Evolutionary conservation across 2,329 filamentous ascomycete species (phyloP), one percentile per base, ranked within the genome.

Genomic region (Fusarium sp.): DNA sequence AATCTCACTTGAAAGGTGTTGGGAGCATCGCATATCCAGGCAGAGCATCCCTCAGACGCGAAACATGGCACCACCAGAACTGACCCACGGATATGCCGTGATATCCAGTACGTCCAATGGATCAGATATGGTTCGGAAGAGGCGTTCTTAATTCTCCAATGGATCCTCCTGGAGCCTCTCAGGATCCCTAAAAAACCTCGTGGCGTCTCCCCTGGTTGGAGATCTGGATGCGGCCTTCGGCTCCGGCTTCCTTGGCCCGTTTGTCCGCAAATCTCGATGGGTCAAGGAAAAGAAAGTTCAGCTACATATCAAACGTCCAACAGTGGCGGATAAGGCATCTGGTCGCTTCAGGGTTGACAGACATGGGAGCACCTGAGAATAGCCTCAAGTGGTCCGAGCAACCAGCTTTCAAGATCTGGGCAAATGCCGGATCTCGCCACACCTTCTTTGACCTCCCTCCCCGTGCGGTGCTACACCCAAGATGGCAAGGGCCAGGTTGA

Each of bases 401-500:
- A 62, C 18, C 57, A 59, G 27, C 48, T 41, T 62, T 62, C 34
- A 64, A 67, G 68, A 73, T 70, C 71, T 74, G 35, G 60, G 35
- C 60, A 70, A 72, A 61, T 76, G 58, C 74, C 66, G 71, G 64
- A 67, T 72, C 74, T 74, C 35, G 68, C 66, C 68, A 74, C 68
- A 74, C 71, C 66, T 66, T 74, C 50, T 70, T 72, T 61, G 50
- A 65, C 25, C 23, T 48, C 43, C 52, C 64, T 63, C n/a, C 43
- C 56, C 45, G 32, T 8, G 10, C 45, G 18, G 45, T 56, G 37
- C 72, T 71, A 71, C 65, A 50, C 67, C 67, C 56, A 68, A 52
- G 56, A 60, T 20, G 69, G 66, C 34, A 71, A 67, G 65, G 70
- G 34, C 37, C 37, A 75, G 64, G 45, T 58, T 65, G 39, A 41